A percentile compares a stretch with the other conserved stretches of the same genome.
Evolutionary conservation across 345 rosid genomes (phyloP).

Genomic region (Gossypium mustelinum): DNA sequence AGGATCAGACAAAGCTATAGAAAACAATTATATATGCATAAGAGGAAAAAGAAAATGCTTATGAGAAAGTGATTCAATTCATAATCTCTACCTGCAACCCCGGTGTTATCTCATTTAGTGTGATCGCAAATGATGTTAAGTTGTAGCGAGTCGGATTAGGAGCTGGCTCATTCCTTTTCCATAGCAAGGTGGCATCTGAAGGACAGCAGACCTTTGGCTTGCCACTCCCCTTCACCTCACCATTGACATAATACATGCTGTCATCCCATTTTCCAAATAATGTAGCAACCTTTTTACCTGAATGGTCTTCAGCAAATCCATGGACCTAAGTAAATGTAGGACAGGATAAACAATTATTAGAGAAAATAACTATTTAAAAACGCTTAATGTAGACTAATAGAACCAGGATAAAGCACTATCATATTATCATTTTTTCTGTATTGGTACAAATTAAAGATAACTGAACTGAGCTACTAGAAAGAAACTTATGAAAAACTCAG

Average conservation of each 20-base stretch:
- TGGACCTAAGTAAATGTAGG: constrained; percentile 50
- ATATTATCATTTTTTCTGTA: neutral
- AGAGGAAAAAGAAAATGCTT: constrained; percentile 25
- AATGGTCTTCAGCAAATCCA: constrained; percentile 77
- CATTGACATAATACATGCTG: constrained; percentile 55
- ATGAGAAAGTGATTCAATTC: constrained; percentile 23
- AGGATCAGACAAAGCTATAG: constrained; percentile 47
- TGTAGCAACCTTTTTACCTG: constrained; percentile 65
- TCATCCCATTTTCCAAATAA: constrained; percentile 95
- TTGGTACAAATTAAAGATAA: neutral
- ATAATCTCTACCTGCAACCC: constrained; percentile 76
- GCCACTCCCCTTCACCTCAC: constrained; percentile 52
- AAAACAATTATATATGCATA: constrained; percentile 40
- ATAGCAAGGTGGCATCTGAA: constrained; percentile 57
- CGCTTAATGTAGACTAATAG: neutral
- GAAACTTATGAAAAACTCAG: neutral
- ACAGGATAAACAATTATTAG: neutral
- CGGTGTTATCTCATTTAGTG: constrained; percentile 81
- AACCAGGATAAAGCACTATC: neutral
- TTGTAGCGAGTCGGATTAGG: constrained; percentile 81
- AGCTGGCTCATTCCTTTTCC: constrained; percentile 76
- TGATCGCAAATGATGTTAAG: constrained; percentile 88
- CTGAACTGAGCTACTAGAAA: neutral
- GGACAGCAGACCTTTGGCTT: constrained; percentile 51
- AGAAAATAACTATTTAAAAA: constrained; percentile 5